Conservation (phyloP, 1,284 basidiomycete species). For the Caloboletus inedulis region DNA sequence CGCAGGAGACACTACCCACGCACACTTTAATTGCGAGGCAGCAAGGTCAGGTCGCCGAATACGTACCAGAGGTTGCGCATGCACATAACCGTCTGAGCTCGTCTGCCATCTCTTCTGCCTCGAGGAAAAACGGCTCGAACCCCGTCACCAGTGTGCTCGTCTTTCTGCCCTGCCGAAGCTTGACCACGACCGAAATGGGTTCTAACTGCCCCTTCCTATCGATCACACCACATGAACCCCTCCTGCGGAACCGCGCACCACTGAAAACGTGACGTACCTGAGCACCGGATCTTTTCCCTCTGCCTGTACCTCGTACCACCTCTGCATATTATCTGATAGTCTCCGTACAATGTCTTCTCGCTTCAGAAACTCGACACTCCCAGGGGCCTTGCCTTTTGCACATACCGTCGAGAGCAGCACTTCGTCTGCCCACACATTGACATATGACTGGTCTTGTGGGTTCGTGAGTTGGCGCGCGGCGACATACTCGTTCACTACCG, state of each 20-base stretch:
- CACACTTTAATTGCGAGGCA: background rate
- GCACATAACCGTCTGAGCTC: slow-evolving; percentile 76
- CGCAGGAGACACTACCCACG: slow-evolving; percentile 49
- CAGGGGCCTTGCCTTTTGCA: slow-evolving; percentile 39
- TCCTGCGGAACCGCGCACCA: background rate
- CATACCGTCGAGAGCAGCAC: slow-evolving; percentile 49
- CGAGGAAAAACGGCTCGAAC: slow-evolving; percentile 72
- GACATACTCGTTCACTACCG: slow-evolving; percentile 62
- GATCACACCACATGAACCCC: slow-evolving; percentile 1
- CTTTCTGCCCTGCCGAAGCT: slow-evolving; percentile 74
- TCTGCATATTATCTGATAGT: slow-evolving; percentile 64
- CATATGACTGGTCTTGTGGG: slow-evolving; percentile 59
- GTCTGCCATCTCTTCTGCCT: slow-evolving; percentile 73
- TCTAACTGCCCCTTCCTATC: slow-evolving; percentile 72
- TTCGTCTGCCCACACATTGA: slow-evolving; percentile 59
- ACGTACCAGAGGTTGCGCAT: slow-evolving; percentile 66
- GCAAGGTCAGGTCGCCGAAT: slow-evolving; percentile 5
- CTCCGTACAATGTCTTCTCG: slow-evolving; percentile 65
- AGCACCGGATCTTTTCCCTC: slow-evolving; percentile 50
- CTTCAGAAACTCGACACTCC: slow-evolving; percentile 54
- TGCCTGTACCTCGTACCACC: slow-evolving; percentile 60
- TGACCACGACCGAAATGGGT: slow-evolving; percentile 66
- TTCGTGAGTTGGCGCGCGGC: slow-evolving; percentile 62
- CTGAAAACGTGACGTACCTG: slow-evolving; percentile 45
- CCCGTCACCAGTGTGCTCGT: slow-evolving; percentile 74